phyloP scores from a whole-genome alignment of 2,329 filamentous ascomycete species.

The Byssoonygena ceratinophila region DNA sequence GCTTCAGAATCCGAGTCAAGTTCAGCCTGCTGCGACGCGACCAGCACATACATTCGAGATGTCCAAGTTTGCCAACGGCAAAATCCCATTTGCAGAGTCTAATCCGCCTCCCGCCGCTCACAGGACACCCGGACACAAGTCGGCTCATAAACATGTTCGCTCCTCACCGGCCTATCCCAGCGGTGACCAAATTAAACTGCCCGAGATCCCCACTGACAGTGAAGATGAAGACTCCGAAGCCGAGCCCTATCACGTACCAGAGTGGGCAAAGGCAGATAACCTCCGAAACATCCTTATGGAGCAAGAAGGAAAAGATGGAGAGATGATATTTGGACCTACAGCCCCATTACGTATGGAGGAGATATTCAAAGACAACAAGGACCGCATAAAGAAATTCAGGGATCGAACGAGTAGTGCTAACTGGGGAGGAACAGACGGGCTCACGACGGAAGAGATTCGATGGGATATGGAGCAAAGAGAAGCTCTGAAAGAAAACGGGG shows the following conservation, averaged over 20 bases:
- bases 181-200: slow-evolving; percentile 80
- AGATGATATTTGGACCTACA: slow-evolving; percentile 87
- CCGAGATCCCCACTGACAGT: slow-evolving; percentile 90
- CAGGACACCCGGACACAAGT: slow-evolving; percentile 49
- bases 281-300: slow-evolving; percentile 62
- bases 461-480: slow-evolving; percentile 71
- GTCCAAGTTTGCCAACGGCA: slow-evolving; percentile 76
- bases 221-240: slow-evolving; percentile 68
- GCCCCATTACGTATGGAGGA: slow-evolving; percentile 89
- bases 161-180: slow-evolving; percentile 79
- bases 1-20: slow-evolving; percentile 46
- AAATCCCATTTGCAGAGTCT: slow-evolving; percentile 76
- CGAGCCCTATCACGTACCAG: slow-evolving; percentile 54
- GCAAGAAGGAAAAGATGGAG: slow-evolving; percentile 63
- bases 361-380: slow-evolving; percentile 83
- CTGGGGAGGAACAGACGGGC: slow-evolving; percentile 69
- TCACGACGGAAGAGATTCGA: slow-evolving; percentile 79
- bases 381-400: slow-evolving; percentile 75
- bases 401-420: slow-evolving; percentile 88
- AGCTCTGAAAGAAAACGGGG: slow-evolving; percentile 68
- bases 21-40: slow-evolving; percentile 50
- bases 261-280: slow-evolving; percentile 82
- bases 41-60: slow-evolving; percentile 64
- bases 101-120: slow-evolving; percentile 38
- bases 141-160: slow-evolving; percentile 32